Conservation (phyloP, 2,329 filamentous ascomycete species). For the Colletotrichum salicis region DNA sequence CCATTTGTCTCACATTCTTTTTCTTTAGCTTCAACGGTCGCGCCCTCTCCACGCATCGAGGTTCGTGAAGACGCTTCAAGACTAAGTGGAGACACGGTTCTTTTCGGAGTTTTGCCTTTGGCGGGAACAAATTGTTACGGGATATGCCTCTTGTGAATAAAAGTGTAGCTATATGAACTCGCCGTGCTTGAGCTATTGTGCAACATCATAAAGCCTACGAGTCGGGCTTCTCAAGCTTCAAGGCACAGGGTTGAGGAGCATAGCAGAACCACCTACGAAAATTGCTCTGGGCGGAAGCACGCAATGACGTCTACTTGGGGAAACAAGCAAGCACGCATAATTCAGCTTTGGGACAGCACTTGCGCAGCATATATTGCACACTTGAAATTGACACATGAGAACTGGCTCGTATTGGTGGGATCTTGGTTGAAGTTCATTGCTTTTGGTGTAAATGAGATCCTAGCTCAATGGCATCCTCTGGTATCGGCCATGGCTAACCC, state of each 20-base stretch:
- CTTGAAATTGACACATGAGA: slow-evolving; percentile 8
- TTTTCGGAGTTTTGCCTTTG: too few species aligned
- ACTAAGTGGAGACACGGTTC: too few species aligned
- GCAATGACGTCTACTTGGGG: too few species aligned
- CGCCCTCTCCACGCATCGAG: background rate
- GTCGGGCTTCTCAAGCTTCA: background rate
- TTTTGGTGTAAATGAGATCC: slow-evolving; percentile 46
- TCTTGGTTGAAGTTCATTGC: slow-evolving; percentile 43
- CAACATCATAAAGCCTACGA: background rate
- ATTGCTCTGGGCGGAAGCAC: too few species aligned
- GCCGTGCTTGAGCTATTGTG: background rate
- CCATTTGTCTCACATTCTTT: background rate
- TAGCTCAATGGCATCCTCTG: slow-evolving; percentile 45
- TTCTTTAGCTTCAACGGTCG: background rate
- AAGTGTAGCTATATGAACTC: background rate
- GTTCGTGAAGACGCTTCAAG: too few species aligned
- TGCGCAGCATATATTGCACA: background rate
- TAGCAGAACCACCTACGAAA: background rate
- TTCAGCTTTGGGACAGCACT: background rate
- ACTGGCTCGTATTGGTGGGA: slow-evolving; percentile 32
- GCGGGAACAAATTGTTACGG: too few species aligned
- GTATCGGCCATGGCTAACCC: slow-evolving; percentile 49
- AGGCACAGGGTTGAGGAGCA: background rate
- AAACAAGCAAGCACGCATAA: background rate
- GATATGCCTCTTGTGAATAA: too few species aligned